Conservation (phyloP, 768 basidiomycete species). For the Russula brevipes region DNA sequence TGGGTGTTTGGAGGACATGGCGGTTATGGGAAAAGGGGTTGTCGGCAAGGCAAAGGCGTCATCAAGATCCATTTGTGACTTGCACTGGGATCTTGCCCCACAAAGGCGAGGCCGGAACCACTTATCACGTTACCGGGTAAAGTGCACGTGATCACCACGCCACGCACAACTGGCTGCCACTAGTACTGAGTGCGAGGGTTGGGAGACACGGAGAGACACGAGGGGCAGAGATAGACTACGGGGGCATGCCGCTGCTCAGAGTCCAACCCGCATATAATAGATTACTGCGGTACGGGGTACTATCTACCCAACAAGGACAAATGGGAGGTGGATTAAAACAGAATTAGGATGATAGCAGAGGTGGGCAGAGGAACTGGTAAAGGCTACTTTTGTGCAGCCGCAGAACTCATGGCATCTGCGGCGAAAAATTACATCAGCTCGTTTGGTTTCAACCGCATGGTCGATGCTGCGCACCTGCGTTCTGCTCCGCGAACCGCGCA, state of each 20-base stretch:
- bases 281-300: background rate
- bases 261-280: too few species aligned
- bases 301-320: background rate
- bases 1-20: slow-evolving; percentile 31
- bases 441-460: background rate
- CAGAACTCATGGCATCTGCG: slow-evolving; percentile 41
- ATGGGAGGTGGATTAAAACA: background rate
- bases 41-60: too few species aligned
- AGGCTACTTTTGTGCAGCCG: slow-evolving; percentile 30
- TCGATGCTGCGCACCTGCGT: slow-evolving; percentile 64
- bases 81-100: too few species aligned
- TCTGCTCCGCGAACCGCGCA: slow-evolving; percentile 85
- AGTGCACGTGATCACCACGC: too few species aligned
- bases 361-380: background rate
- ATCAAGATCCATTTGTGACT: too few species aligned
- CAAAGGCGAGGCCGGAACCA: too few species aligned
- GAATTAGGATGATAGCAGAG: background rate
- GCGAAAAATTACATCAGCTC: background rate
- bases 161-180: too few species aligned
- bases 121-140: too few species aligned
- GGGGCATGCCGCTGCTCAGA: too few species aligned
- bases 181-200: too few species aligned
- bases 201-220: too few species aligned
- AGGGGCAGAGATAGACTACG: too few species aligned
- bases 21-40: slow-evolving; percentile 1